Conservation (phyloP, 2,329 filamentous ascomycete genomes). For the Fusarium abutilonis region DNA sequence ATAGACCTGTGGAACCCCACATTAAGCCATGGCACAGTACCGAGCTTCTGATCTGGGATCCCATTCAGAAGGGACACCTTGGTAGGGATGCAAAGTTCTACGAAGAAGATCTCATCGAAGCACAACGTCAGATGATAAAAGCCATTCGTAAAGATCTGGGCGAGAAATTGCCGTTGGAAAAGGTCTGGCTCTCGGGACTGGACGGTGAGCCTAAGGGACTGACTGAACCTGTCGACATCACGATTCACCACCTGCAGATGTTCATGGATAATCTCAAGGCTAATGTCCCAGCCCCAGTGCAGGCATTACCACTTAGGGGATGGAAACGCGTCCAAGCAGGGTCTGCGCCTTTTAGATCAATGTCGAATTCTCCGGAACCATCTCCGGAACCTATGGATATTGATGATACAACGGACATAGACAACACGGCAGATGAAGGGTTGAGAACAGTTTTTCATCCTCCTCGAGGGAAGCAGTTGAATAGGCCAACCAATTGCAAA, state of each 20-base stretch:
- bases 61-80: conserved; percentile 45
- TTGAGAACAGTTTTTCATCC: conserved; percentile 59
- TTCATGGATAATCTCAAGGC: conserved; percentile 48
- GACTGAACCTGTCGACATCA: conserved; percentile 54
- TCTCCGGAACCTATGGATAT: conserved; percentile 35
- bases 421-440: conserved; percentile 23
- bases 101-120: conserved; percentile 53
- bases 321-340: conserved; percentile 51
- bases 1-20: conserved; percentile 56
- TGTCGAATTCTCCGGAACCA: conserved; percentile 14
- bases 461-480: conserved; percentile 47
- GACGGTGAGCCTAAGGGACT: conserved; percentile 35
- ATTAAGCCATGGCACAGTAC: conserved; percentile 45
- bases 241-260: conserved; percentile 51
- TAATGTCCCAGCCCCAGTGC: conserved; percentile 51
- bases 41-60: conserved; percentile 67
- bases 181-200: conserved; percentile 59
- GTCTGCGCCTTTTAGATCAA: conserved; percentile 1
- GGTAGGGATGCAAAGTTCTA: conserved; percentile 27
- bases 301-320: conserved; percentile 47
- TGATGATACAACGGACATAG: conserved; percentile 33
- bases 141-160: conserved; percentile 47
- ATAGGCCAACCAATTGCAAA: conserved; percentile 48
- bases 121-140: conserved; percentile 58
- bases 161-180: conserved; percentile 46